These are phyloP conservation scores for Boletus semigastroideus DNA, from an alignment of 1,284 basidiomycete species.

Conservation along the genomic window DNA sequence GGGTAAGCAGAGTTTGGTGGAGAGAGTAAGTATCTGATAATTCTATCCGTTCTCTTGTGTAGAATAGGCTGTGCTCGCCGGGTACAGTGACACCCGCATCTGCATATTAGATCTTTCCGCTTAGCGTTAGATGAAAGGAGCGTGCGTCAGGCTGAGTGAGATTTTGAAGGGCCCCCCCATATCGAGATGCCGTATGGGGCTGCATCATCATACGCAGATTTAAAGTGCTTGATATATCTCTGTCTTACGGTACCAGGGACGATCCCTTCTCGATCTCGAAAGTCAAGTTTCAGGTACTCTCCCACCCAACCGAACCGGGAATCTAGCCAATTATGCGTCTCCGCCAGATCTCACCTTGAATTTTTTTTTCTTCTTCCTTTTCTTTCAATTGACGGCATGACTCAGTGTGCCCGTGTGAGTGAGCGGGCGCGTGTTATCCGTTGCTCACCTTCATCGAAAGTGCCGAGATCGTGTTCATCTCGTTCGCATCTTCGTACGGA, in stretches of 20 bases:
- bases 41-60: slow-evolving; percentile 20
- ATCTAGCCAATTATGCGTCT: slow-evolving; percentile 27
- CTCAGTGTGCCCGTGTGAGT: slow-evolving; percentile 22
- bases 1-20: slow-evolving; percentile 12
- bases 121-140: slow-evolving; percentile 38
- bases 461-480: slow-evolving; percentile 24
- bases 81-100: slow-evolving; percentile 32
- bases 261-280: slow-evolving; percentile 38
- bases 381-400: slow-evolving; percentile 26
- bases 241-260: slow-evolving; percentile 36
- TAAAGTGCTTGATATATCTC: slow-evolving; percentile 35
- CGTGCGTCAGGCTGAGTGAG: slow-evolving; percentile 26
- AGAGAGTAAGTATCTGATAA: slow-evolving; percentile 4
- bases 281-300: slow-evolving; percentile 39
- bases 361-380: slow-evolving; percentile 10
- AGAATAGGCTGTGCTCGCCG: slow-evolving; percentile 22
- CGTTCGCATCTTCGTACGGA: slow-evolving; percentile 24
- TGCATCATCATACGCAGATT: slow-evolving; percentile 36
- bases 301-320: slow-evolving; percentile 30
- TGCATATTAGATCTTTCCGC: slow-evolving; percentile 35
- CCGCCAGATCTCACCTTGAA: slow-evolving; percentile 28
- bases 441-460: slow-evolving; percentile 19
- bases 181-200: slow-evolving; percentile 35
- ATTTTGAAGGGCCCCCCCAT: slow-evolving; percentile 25
- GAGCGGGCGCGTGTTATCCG: slow-evolving; percentile 12